phyloP scores from a whole-genome alignment of 805 yeast genomes.

The Ogataea ramenticola region DNA sequence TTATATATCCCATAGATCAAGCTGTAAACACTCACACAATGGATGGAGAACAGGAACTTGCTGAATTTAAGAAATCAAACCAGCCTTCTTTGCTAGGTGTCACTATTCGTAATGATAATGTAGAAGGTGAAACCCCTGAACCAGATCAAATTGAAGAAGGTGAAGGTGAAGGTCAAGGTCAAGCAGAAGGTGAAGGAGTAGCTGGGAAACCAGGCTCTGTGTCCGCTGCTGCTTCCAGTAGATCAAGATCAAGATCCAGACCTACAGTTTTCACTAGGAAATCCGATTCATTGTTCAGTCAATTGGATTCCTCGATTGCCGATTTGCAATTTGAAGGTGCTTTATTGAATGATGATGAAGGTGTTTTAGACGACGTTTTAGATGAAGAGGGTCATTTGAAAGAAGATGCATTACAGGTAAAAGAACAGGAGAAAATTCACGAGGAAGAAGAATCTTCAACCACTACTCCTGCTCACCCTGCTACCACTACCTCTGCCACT shows the following conservation, averaged over 20 bases:
- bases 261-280: conserved; percentile 39
- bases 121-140: conserved; percentile 12
- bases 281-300: conserved; percentile 20
- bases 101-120: conserved; percentile 23
- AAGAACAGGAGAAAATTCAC: conserved; percentile 7
- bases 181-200: conserved; percentile 8
- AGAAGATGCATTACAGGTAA: conserved; percentile 32
- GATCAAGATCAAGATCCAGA: conserved; percentile 15
- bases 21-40: no score
- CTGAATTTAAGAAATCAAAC: conserved; percentile 39
- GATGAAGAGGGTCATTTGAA: conserved; percentile 49
- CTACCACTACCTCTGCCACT: no score
- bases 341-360: conserved; percentile 50
- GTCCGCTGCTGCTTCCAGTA: no score
- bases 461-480: background rate
- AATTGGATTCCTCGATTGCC: conserved; percentile 22
- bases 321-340: conserved; percentile 41
- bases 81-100: conserved; percentile 50
- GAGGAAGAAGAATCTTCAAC: background rate
- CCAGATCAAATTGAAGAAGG: conserved; percentile 3
- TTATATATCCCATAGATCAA: no score
- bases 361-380: conserved; percentile 43
- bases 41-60: conserved; percentile 48
- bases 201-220: conserved; percentile 9
- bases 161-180: conserved; percentile 8